Percentiles rank a stretch among this genome's conserved stretches.
Evolutionary conservation across 1,139 yeast genomes (phyloP).

Genomic region (Pichia sp.): DNA sequence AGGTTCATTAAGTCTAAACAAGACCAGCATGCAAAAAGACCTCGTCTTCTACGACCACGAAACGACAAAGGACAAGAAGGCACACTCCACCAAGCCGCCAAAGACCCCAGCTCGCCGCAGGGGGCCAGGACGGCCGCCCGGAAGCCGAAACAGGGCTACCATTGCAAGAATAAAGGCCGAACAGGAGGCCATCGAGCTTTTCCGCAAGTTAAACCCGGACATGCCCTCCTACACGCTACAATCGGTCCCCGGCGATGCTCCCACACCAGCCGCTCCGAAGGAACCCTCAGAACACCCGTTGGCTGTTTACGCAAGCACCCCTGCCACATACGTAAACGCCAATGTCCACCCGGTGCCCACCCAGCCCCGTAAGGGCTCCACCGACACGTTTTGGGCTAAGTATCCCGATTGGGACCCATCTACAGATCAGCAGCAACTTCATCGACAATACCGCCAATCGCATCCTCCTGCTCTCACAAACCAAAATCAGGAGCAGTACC

Average conservation of each 20-base stretch:
- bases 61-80: neutral
- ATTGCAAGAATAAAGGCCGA: conserved; percentile 16
- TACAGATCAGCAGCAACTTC: neutral
- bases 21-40: neutral
- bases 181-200: conserved; percentile 14
- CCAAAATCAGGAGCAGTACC: neutral
- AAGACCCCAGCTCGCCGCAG: conserved; percentile 8
- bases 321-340: neutral
- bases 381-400: neutral
- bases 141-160: conserved; percentile 15
- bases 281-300: neutral
- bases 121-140: conserved; percentile 19
- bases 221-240: conserved; percentile 8
- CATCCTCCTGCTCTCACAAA: neutral
- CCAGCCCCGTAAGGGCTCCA: neutral
- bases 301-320: neutral
- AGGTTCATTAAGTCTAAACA: neutral
- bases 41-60: neutral
- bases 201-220: conserved; percentile 11
- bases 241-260: neutral
- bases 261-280: neutral
- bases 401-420: neutral
- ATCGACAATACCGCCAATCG: neutral
- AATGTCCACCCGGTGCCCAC: neutral
- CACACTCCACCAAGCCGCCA: neutral